A percentile compares a stretch with the other conserved stretches of the same genome.
Evolutionary conservation across 2,329 filamentous ascomycete genomes (phyloP).

Genomic region (Zasmidium citrigriseum): DNA sequence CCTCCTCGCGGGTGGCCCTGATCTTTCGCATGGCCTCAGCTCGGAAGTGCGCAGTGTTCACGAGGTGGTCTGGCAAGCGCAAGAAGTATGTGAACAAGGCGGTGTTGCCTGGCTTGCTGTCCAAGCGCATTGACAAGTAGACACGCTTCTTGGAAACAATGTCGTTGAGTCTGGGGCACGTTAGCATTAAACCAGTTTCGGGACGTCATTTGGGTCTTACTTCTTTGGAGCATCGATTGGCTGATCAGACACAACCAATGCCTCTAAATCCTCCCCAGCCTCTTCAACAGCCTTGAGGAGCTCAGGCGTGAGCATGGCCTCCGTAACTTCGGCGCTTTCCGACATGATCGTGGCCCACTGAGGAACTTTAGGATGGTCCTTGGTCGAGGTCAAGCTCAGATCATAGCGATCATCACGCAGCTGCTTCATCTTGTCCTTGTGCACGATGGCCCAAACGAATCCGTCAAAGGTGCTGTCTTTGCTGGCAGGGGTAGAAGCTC

Average conservation of each 20-base stretch:
- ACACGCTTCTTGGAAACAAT: slow-evolving; percentile 83
- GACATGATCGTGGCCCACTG: slow-evolving; percentile 92
- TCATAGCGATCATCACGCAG: slow-evolving; percentile 93
- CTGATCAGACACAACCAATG: slow-evolving; percentile 86
- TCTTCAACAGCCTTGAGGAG: slow-evolving; percentile 75
- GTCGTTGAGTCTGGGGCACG: slow-evolving; percentile 71
- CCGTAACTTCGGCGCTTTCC: slow-evolving; percentile 93
- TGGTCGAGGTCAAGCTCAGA: slow-evolving; percentile 86
- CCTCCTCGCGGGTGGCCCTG: slow-evolving; percentile 74
- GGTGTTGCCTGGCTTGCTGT: slow-evolving; percentile 57
- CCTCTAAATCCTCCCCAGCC: slow-evolving; percentile 80
- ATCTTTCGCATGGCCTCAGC: slow-evolving; percentile 85
- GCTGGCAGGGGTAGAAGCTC: slow-evolving; percentile 48
- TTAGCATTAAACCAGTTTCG: slow-evolving; percentile 7
- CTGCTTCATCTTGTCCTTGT: slow-evolving; percentile 91
- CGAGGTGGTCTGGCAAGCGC: slow-evolving; percentile 80
- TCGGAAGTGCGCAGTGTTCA: slow-evolving; percentile 77
- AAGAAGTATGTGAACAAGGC: slow-evolving; percentile 78
- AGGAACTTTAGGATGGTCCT: slow-evolving; percentile 88
- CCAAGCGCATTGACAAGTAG: slow-evolving; percentile 71
- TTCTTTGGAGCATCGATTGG: slow-evolving; percentile 82
- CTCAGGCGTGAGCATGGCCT: slow-evolving; percentile 82
- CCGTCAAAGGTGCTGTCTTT: slow-evolving; percentile 71
- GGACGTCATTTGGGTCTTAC: slow-evolving; percentile 52
- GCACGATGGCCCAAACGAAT: slow-evolving; percentile 93